These are phyloP conservation scores for Umbelopsis vinacea DNA, from an alignment of 192 early-diverging fungal species.

Conservation along the genomic window DNA sequence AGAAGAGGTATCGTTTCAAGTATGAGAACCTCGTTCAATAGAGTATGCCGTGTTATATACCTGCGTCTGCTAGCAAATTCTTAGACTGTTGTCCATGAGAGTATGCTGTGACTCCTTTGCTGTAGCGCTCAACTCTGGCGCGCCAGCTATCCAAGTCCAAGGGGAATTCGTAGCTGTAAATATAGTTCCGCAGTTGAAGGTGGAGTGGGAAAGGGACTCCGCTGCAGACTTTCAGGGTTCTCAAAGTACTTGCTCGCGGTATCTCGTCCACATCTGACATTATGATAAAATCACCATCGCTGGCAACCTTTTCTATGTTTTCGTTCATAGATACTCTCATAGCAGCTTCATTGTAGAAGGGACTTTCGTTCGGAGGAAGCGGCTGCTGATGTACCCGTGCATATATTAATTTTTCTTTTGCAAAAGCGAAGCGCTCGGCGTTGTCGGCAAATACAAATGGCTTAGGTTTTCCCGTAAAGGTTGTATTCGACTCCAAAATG, in stretches of 20 bases:
- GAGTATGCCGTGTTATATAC: constrained; percentile 29
- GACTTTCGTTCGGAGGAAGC: constrained; percentile 36
- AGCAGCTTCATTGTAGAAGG: constrained; percentile 53
- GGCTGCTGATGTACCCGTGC: constrained; percentile 29
- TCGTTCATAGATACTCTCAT: constrained; percentile 51
- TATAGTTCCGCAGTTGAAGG: constrained; percentile 54
- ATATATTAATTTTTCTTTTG: constrained; percentile 58
- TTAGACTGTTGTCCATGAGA: constrained; percentile 42
- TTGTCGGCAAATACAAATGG: constrained; percentile 49
- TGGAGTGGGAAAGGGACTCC: constrained; percentile 53
- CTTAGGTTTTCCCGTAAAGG: constrained; percentile 60
- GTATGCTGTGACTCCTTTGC: constrained; percentile 27
- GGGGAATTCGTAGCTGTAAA: constrained; percentile 69
- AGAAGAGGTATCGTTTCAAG: no score
- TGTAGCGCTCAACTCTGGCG: constrained; percentile 47
- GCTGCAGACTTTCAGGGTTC: constrained; percentile 48
- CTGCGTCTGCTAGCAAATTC: constrained; percentile 56
- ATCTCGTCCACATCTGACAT: constrained; percentile 70
- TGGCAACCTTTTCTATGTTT: constrained; percentile 14
- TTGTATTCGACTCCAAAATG: constrained; percentile 57
- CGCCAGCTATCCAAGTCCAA: constrained; percentile 51
- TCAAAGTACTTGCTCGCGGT: constrained; percentile 45
- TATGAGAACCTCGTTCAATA: no score
- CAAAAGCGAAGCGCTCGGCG: constrained; percentile 56
- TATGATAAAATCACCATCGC: constrained; percentile 49